These are phyloP conservation scores for Salix arbutifolia DNA, from an alignment of 345 rosid genomes.

Conservation along the genomic window DNA sequence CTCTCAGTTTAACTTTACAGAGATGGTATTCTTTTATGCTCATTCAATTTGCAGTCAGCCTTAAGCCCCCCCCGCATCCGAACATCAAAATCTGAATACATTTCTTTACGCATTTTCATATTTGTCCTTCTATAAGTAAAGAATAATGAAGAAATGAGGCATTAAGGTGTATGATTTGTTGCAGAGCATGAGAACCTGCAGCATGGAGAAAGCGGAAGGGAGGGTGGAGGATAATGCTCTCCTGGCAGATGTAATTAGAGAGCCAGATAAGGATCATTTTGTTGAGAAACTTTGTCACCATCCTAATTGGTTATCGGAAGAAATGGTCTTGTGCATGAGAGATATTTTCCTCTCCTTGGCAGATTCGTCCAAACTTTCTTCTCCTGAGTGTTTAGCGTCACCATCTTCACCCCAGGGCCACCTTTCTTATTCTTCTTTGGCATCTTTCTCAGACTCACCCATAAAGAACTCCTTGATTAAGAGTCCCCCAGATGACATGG, in stretches of 20 bases:
- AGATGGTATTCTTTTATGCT: conserved; percentile 17
- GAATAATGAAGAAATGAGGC: neutral
- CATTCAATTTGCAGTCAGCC: neutral
- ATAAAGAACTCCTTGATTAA: conserved; percentile 38
- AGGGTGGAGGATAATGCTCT: conserved; percentile 19
- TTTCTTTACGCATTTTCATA: neutral
- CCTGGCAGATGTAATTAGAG: conserved; percentile 10
- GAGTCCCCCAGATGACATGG: conserved; percentile 65
- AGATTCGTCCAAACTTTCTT: conserved; percentile 60
- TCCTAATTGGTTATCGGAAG: conserved; percentile 76
- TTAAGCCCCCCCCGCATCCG: neutral
- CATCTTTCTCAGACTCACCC: conserved; percentile 69
- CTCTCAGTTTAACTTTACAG: conserved; percentile 23
- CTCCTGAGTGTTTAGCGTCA: conserved; percentile 42
- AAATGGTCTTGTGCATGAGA: conserved; percentile 92
- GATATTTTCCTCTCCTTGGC: conserved; percentile 80
- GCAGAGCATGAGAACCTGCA: conserved; percentile 17
- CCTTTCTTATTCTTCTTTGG: conserved; percentile 73
- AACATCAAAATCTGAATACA: neutral
- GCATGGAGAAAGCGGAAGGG: conserved; percentile 23
- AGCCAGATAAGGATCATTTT: conserved; percentile 16
- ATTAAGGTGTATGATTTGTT: conserved; percentile 8
- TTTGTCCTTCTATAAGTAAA: conserved; percentile 2
- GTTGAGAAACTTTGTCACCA: conserved; percentile 66
- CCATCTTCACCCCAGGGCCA: conserved; percentile 75